Evolutionary conservation across 352 stramenopile genomes (phyloP).

Genomic region (Hyaloperonospora brassicae): DNA sequence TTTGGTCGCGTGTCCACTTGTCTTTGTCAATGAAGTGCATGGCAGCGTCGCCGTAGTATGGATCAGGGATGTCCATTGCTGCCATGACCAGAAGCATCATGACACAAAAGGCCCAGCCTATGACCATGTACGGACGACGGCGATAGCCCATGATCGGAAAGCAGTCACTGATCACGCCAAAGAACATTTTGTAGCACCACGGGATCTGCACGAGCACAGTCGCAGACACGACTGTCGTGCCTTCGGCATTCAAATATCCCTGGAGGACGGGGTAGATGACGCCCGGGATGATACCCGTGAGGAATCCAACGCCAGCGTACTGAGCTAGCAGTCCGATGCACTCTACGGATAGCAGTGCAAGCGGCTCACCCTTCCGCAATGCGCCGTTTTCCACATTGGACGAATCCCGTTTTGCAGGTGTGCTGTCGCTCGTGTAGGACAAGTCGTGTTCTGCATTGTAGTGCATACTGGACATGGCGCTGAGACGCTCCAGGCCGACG

Average conservation of each 20-base stretch:
- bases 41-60: constrained; percentile 34
- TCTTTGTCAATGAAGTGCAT: constrained; percentile 30
- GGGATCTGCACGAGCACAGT: constrained; percentile 39
- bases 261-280: constrained; percentile 48
- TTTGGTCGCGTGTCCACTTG: constrained; percentile 28
- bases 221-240: constrained; percentile 34
- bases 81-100: constrained; percentile 36
- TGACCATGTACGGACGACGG: constrained; percentile 43
- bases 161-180: constrained; percentile 43
- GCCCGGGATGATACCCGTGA: constrained; percentile 32
- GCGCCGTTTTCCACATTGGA: constrained; percentile 30
- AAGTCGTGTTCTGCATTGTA: too few species aligned
- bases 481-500: too few species aligned
- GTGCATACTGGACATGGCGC: too few species aligned
- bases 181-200: constrained; percentile 51
- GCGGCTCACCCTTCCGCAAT: constrained; percentile 26
- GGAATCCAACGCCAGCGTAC: constrained; percentile 39
- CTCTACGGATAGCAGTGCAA: constrained; percentile 26
- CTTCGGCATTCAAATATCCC: constrained; percentile 43
- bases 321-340: constrained; percentile 38
- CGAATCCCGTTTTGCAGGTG: too few species aligned
- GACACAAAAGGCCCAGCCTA: constrained; percentile 42
- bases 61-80: constrained; percentile 21
- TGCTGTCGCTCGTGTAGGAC: too few species aligned
- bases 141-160: constrained; percentile 46